Base-by-base conservation (phyloP, 805 yeast genomes). In the Yarrowia alimentaria region DNA sequence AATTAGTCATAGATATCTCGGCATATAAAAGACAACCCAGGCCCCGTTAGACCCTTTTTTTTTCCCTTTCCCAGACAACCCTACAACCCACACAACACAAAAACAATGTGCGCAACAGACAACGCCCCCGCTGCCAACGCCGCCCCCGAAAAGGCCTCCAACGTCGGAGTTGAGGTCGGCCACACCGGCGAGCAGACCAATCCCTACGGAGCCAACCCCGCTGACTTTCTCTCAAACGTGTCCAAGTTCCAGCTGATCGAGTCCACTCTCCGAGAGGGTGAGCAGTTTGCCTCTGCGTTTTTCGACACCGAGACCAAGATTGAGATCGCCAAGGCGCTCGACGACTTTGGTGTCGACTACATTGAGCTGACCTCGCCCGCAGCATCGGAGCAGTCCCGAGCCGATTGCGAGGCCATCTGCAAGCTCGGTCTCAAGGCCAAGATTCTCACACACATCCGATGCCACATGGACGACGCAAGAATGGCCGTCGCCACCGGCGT, bases 401-500 rank as follows among this genome's bases (percentile, higher is more conserved):
- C 66, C 55, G 99, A 91, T 70, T 91, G 98, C 76, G 98, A 93
- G 74, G 97, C 98, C 54, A 91, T 91, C 61, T 93, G 98, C 78
- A 91, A 93, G 75, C 77, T 93, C 60, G 98, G 98, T 9, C 80
- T 91, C 68, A 88, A 85, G 73, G 91, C 97, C 57, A 91, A 93
- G 75, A 88, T 93, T 57, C 78, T 91, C 60, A 91, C 99, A 43
- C 98, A 91, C 69, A 93, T 93, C 60, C 81, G 98, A 71, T 91
- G 99, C 72, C 97, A 91, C 72, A 91, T 91, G 97, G 98, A 91
- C 69, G 99, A 93, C 64, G 99, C 98, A 53, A 78, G 83, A 62
- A 86, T 93, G 54, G 99, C 99, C 5, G 99, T 91, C 40, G 93
- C 87, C 64, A 91, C 98, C 30, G 98, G 99, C 67, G 99, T 93